Conservation (phyloP, 2,329 filamentous ascomycete genomes). For the Epichloe coenophiala region DNA sequence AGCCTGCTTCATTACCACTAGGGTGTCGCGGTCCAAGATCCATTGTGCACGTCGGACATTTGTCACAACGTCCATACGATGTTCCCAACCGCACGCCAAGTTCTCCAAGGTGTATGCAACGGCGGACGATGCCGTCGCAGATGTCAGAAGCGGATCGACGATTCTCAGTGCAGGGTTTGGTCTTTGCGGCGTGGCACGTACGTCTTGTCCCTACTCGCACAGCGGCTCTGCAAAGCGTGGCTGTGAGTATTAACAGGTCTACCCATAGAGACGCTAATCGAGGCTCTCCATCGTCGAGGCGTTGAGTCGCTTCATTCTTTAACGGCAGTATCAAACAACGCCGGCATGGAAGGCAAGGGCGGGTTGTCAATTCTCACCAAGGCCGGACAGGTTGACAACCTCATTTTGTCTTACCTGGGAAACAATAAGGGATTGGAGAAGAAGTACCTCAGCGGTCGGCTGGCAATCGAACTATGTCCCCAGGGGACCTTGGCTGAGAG, state of each 20-base stretch:
- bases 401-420: conserved; percentile 64
- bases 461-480: conserved; percentile 63
- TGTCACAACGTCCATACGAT: conserved; percentile 2
- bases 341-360: conserved; percentile 53
- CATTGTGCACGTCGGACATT: conserved; percentile 1
- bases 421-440: conserved; percentile 65
- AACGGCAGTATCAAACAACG: conserved; percentile 72
- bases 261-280: conserved; percentile 54
- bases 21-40: background rate
- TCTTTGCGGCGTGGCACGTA: conserved; percentile 57
- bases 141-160: conserved; percentile 55
- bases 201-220: background rate
- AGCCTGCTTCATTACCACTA: background rate
- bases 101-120: conserved; percentile 36
- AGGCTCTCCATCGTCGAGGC: conserved; percentile 48
- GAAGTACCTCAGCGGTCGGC: conserved; percentile 60
- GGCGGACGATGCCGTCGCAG: conserved; percentile 56
- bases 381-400: conserved; percentile 55
- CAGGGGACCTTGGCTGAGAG: conserved; percentile 64
- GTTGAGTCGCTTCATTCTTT: conserved; percentile 49
- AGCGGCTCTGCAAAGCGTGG: background rate
- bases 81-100: conserved; percentile 13
- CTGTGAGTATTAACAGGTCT: conserved; percentile 2
- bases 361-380: conserved; percentile 57
- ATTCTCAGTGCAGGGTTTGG: conserved; percentile 70